Base-by-base conservation (phyloP, 2,329 filamentous ascomycete species). In the Dactylellina parvicollis region DNA sequence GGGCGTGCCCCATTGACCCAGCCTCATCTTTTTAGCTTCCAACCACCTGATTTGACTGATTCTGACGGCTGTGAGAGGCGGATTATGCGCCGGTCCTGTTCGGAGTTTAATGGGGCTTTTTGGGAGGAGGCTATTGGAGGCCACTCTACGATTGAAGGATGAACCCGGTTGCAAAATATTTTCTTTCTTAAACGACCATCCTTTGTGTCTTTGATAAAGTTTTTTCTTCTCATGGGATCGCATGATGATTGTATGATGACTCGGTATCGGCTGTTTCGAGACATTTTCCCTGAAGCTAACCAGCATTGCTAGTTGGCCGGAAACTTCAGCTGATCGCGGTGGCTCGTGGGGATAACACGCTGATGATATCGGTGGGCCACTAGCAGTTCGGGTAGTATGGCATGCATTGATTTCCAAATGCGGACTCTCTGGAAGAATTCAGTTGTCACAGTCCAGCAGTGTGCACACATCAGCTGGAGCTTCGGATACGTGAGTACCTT, bases 1-100 rank as follows among this genome's bases (percentile, higher is more conserved):
- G 5, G 34, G 30, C 52, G 38, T 61, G 44, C 44, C 59, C 59
- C 67, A 72, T 72, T 72, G 67, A 65, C 59, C 67, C 67, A 72
- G 67, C 67, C 67, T 72, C 67, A 72, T 18, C 8, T 20, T 72
- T 59, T 55, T 62, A 42, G n/a, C 24, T 26, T 26, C 67, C 57
- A 57, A 62, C 50, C 57, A 57, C 50, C 66, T 72, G 59, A 34
- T 62, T 65, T 56, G 57, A 64, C 32, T 40, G 18, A 30, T 47
- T 55, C 52, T 56, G 57, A 72, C 34, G 50, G 18, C 34, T 46
- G 36, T 56, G 44, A 62, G 46, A 62, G 36, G 52, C 16, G 14
- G 38, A 38, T 59, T 72, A 72, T 64, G 66, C 66, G 66, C 66
- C 66, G 66, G 59, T 52, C 42, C n/a, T 8, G 42, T 32, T 57